phyloP scores from a whole-genome alignment of 345 rosid species.

The Bretschneidera sinensis region DNA sequence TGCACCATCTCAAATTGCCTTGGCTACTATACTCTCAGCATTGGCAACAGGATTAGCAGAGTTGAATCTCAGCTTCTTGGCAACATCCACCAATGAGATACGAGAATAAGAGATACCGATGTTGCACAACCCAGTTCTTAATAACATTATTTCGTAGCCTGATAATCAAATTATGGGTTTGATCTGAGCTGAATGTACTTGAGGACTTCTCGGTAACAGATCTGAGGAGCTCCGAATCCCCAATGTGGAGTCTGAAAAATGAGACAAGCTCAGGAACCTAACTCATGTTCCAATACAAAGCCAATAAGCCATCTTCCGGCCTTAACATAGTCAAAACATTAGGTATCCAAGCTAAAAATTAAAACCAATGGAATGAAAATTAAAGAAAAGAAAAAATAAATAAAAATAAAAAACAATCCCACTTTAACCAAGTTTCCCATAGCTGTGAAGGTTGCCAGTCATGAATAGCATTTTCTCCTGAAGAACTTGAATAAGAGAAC shows the following conservation, averaged over 20 bases:
- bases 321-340: too few relatives aligned
- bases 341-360: too few relatives aligned
- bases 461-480: too few relatives aligned
- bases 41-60: conserved; percentile 45
- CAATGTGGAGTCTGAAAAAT: conserved; percentile 49
- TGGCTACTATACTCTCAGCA: conserved; percentile 57
- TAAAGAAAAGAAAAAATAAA: too few relatives aligned
- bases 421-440: too few relatives aligned
- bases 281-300: background rate
- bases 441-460: too few relatives aligned
- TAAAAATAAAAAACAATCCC: too few relatives aligned
- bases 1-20: conserved; percentile 58
- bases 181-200: conserved; percentile 34
- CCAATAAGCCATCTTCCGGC: too few relatives aligned
- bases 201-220: conserved; percentile 55
- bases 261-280: background rate
- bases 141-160: conserved; percentile 53
- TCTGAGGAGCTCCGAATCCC: conserved; percentile 54
- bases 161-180: conserved; percentile 43
- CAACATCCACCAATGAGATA: conserved; percentile 50
- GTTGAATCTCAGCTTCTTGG: conserved; percentile 52
- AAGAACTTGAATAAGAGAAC: too few relatives aligned
- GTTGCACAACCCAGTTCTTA: conserved; percentile 51
- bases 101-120: conserved; percentile 56
- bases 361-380: too few relatives aligned